A percentile compares a stretch with the other conserved stretches of the same genome.
These are phyloP conservation scores for Davidsoniella virescens DNA, from an alignment of 2,329 filamentous ascomycete species.

Conservation along the genomic window DNA sequence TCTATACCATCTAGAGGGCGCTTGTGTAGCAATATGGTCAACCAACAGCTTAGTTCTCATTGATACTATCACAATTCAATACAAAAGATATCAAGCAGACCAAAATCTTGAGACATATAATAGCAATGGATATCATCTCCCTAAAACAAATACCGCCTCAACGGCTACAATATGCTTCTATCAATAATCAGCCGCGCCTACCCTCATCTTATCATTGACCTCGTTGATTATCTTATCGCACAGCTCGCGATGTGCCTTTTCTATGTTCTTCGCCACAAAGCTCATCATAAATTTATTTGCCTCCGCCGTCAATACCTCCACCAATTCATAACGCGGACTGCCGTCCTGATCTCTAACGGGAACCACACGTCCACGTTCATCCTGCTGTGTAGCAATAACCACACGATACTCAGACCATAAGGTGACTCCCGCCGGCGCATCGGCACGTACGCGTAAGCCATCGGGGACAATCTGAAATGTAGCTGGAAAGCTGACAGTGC, in stretches of 20 bases:
- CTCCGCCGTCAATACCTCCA: slow-evolving; percentile 21
- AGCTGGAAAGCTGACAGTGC: slow-evolving; percentile 26
- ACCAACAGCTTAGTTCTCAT: neutral
- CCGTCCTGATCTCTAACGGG: slow-evolving; percentile 11
- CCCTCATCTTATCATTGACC: slow-evolving; percentile 15
- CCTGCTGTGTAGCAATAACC: neutral
- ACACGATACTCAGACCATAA: slow-evolving; percentile 24
- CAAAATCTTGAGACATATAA: neutral
- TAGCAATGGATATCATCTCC: neutral
- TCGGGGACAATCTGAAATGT: slow-evolving; percentile 27
- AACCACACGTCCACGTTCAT: neutral
- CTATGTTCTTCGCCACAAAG: slow-evolving; percentile 20
- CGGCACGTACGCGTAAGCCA: slow-evolving; percentile 27
- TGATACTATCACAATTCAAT: neutral
- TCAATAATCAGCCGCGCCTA: neutral
- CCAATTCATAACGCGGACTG: slow-evolving; percentile 20
- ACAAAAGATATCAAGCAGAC: no score
- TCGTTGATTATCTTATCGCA: slow-evolving; percentile 20
- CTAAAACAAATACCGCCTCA: no score
- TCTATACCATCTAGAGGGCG: slow-evolving; percentile 22
- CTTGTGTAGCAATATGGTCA: no score
- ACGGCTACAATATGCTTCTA: neutral
- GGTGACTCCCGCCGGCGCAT: slow-evolving; percentile 27
- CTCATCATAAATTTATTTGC: slow-evolving; percentile 22
- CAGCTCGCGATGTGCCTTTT: slow-evolving; percentile 19